Base-by-base conservation (phyloP, 2,329 filamentous ascomycete species). In the Monilinia aucupariae region DNA sequence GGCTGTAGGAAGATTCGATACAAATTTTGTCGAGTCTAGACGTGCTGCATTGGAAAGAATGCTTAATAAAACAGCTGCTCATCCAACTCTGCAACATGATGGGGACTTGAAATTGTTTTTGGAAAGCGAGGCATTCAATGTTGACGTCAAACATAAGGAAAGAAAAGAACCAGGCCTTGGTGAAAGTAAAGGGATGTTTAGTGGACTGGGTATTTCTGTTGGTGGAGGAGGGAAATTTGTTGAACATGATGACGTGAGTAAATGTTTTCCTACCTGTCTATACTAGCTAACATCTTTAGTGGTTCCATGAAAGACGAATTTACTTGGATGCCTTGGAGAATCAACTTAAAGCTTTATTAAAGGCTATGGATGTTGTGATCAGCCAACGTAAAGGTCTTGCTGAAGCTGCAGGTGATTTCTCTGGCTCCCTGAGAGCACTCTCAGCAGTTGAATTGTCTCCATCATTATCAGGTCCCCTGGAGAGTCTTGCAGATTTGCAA, bases 111-210 rank as follows among this genome's bases (percentile, higher is more conserved):
- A 99, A 79, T 86, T 97, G 6, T 99, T 99, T 76, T 80, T 99
- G 17, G 94, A 99, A 77, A 97, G 92, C 73, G 94, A 99, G 71
- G 82, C 92, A 0, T 97, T 99, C 79, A 97, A 92, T 72, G 85
- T 96, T 45, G 94, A 99, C 72, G 87, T 99, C 72, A 99, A 97
- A 80, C 94, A 99, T 78, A 96, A 96, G 76, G 93, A 97, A 76
- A 87, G 93, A 61, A 88, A 91, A 71, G 92, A 97, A 64, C 90
- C 91, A 2, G 85, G 91, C 60, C 81, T 96, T 4, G 86, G 85
- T 49, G 94, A 97, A 77, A 96, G 87, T 78, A 97, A 97, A 78
- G 92, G 94, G 61, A 88, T 97, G 79, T 85, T 97, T 70, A 91
- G 92, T 71, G 90, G 88, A 20, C 82, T 97, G 61, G 91, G 91